Evolutionary conservation across 345 rosid genomes (phyloP).

Genomic region (Salix koriyanagi): DNA sequence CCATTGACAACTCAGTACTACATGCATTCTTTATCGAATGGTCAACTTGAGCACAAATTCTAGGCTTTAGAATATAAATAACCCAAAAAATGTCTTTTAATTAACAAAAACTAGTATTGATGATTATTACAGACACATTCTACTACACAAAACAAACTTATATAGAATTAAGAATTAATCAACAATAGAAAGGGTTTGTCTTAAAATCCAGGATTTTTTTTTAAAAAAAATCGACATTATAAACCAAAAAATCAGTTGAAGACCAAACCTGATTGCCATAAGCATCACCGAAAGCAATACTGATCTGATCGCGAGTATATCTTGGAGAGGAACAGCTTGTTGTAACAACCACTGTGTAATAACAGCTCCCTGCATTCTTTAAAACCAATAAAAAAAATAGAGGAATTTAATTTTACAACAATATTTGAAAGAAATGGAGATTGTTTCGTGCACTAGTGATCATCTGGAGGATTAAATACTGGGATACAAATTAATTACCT

Average conservation of each 20-base stretch:
- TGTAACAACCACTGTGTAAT: constrained; percentile 27
- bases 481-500: constrained; percentile 30
- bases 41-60: neutral
- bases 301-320: constrained; percentile 64
- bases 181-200: neutral
- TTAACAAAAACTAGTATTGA: neutral
- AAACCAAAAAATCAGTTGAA: constrained; percentile 4
- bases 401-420: too few species aligned
- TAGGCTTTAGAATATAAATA: neutral
- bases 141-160: neutral
- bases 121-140: neutral
- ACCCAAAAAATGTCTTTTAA: neutral
- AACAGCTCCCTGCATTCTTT: constrained; percentile 38
- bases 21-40: neutral
- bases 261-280: constrained; percentile 60
- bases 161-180: neutral
- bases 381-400: neutral
- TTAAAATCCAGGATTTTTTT: neutral
- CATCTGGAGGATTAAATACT: neutral
- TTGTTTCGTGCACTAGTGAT: neutral
- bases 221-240: too few species aligned
- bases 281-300: constrained; percentile 69
- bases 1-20: neutral
- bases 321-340: constrained; percentile 63
- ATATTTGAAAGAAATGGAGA: neutral